phyloP scores from a whole-genome alignment of 306 rosid genomes.

The Inga leiocalycina region DNA sequence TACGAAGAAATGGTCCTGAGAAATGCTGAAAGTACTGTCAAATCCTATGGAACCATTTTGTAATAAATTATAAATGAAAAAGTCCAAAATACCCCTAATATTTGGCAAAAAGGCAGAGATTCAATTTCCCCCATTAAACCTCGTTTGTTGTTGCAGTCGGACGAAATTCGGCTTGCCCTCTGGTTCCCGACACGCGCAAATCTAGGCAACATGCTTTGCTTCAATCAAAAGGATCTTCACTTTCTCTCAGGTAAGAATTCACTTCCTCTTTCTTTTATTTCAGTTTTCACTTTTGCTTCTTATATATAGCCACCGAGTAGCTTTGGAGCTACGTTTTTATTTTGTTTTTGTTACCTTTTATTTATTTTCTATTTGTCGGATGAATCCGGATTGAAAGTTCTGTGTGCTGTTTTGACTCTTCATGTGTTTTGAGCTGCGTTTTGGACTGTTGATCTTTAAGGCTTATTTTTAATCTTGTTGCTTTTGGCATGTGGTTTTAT shows the following conservation, averaged over 20 bases:
- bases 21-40: too few species aligned
- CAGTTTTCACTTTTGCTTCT: neutral
- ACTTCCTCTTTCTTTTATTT: neutral
- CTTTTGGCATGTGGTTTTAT: neutral
- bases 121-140: too few species aligned
- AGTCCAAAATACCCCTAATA: too few species aligned
- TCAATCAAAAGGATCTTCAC: too few species aligned
- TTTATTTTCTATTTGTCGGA: neutral
- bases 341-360: neutral
- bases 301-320: neutral
- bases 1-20: too few species aligned
- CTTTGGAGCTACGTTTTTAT: neutral
- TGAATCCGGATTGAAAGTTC: neutral
- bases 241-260: conserved; percentile 53
- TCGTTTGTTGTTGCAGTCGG: too few species aligned
- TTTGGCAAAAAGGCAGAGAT: too few species aligned
- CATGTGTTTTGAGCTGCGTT: neutral
- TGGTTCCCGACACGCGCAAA: too few species aligned
- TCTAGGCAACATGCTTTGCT: too few species aligned
- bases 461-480: conserved; percentile 3
- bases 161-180: too few species aligned
- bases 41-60: too few species aligned
- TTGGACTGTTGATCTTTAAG: conserved; percentile 10
- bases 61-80: too few species aligned
- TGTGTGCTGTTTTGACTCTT: conserved; percentile 23